These are phyloP conservation scores for Ochetophila trinervis DNA, from an alignment of 306 rosid species.

Conservation along the genomic window DNA sequence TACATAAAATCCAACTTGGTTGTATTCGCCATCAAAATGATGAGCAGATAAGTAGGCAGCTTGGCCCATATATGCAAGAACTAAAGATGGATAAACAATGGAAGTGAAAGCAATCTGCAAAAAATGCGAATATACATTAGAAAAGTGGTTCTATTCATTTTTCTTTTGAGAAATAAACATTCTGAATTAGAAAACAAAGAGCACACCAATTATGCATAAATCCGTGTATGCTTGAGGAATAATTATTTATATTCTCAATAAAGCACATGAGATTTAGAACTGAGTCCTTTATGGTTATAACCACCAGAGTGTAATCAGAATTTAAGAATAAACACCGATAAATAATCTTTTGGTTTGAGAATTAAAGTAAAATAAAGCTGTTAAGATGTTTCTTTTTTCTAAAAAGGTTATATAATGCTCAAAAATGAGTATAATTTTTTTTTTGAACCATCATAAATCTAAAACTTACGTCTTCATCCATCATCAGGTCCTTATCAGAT, in stretches of 20 bases:
- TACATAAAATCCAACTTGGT: constrained; percentile 68
- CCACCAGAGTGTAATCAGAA: neutral
- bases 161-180: constrained; percentile 8
- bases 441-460: too few relatives aligned
- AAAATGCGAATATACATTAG: constrained; percentile 25
- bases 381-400: neutral
- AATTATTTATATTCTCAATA: neutral
- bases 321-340: neutral
- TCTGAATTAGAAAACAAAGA: neutral
- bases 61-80: constrained; percentile 99
- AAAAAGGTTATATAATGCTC: too few relatives aligned
- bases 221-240: neutral
- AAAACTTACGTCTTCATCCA: too few relatives aligned
- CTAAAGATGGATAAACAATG: constrained; percentile 83
- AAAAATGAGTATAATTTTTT: too few relatives aligned
- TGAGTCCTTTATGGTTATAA: neutral
- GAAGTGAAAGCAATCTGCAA: constrained; percentile 94
- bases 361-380: neutral
- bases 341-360: neutral
- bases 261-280: neutral
- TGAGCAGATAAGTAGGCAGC: constrained; percentile 86
- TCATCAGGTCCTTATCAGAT: too few relatives aligned
- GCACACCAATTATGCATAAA: neutral
- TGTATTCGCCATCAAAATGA: constrained; percentile 25
- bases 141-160: constrained; percentile 8